Evolutionary conservation across 495 filamentous ascomycete species (phyloP).

Genomic region (Schizothecium vesticola): DNA sequence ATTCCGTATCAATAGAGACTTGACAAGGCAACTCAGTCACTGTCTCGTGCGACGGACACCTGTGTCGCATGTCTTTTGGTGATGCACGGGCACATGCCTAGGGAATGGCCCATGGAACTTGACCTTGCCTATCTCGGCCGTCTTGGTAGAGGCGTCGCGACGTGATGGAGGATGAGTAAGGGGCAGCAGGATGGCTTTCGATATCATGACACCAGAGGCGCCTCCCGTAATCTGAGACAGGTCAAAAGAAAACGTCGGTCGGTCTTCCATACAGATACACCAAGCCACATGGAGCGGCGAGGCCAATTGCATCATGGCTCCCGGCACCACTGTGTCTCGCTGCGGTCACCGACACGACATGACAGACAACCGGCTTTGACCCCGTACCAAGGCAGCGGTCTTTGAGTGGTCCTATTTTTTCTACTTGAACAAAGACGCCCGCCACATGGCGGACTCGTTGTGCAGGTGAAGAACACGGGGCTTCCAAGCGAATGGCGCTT

Average conservation of each 20-base stretch:
- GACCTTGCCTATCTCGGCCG: neutral
- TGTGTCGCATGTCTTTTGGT: neutral
- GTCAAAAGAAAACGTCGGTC: neutral
- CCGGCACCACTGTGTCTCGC: neutral
- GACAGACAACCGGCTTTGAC: neutral
- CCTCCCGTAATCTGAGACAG: neutral
- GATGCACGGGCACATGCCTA: neutral
- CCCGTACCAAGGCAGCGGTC: neutral
- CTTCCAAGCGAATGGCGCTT: neutral
- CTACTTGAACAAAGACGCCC: neutral
- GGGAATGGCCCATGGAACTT: neutral
- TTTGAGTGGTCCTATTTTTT: neutral
- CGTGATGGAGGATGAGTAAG: neutral
- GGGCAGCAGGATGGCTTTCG: neutral
- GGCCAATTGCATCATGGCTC: conserved; percentile 2
- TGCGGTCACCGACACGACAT: neutral
- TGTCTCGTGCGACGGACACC: neutral
- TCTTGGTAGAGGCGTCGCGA: neutral
- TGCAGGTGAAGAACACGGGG: neutral
- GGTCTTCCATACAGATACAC: neutral
- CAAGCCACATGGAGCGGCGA: neutral
- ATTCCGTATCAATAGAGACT: neutral
- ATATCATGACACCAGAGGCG: neutral
- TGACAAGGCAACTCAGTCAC: neutral
- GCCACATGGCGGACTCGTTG: neutral